Conservation (phyloP, 192 early-diverging fungal genomes). For the Entomortierella beljakovae region DNA sequence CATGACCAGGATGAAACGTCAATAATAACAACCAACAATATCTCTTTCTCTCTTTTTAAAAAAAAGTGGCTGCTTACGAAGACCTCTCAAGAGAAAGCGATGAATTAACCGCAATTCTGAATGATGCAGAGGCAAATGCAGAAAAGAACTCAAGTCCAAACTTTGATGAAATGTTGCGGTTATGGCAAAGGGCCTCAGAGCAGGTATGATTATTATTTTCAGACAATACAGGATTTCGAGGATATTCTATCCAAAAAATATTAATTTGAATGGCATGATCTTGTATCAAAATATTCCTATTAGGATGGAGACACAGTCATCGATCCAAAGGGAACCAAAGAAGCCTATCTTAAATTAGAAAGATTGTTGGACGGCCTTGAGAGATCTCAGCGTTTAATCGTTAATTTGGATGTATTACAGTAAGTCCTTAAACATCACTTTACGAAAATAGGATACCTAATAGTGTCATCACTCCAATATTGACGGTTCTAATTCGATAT, state of each 20-base stretch:
- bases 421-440: constrained; percentile 11
- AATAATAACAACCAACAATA: no score
- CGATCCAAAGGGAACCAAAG: constrained; percentile 20
- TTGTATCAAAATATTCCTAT: not conserved
- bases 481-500: not conserved
- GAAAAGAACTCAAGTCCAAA: constrained; percentile 25
- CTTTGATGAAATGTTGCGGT: constrained; percentile 32
- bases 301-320: constrained; percentile 29
- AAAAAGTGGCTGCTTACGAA: constrained; percentile 12
- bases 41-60: not conserved
- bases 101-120: constrained; percentile 7
- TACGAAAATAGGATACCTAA: no score
- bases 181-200: constrained; percentile 14
- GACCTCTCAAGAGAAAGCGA: constrained; percentile 20
- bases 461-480: no score
- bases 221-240: not conserved
- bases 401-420: constrained; percentile 41
- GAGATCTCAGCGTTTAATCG: constrained; percentile 25
- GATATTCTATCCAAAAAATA: not conserved
- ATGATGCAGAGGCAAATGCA: not conserved
- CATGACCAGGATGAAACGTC: no score
- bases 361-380: constrained; percentile 28
- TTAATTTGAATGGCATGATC: no score
- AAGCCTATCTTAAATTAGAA: constrained; percentile 20
- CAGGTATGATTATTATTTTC: constrained; percentile 21